A percentile compares a stretch with the other conserved stretches of the same genome.
These are phyloP conservation scores for Yarrowia keelungensis DNA, from an alignment of 805 yeast genomes.

Conservation along the genomic window DNA sequence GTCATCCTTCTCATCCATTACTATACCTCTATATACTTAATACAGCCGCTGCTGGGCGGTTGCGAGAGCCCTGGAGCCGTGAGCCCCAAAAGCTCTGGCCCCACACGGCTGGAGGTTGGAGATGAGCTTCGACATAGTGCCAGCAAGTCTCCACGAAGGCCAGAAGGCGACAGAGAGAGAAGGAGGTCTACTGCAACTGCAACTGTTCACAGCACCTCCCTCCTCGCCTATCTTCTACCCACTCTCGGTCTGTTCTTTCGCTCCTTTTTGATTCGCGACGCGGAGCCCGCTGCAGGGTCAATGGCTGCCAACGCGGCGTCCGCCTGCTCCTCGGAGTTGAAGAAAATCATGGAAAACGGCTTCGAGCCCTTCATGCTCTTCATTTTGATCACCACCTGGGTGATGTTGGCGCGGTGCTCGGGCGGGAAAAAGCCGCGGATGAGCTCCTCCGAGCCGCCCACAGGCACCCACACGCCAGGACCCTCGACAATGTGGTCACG, in stretches of 20 bases:
- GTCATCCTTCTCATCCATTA: neutral
- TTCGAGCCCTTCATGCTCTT: constrained; percentile 40
- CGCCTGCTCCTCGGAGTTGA: constrained; percentile 50
- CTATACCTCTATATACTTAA: constrained; percentile 12
- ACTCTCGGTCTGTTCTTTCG: constrained; percentile 5
- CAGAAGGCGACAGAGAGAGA: no score
- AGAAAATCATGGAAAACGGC: constrained; percentile 51
- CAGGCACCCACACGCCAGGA: constrained; percentile 53
- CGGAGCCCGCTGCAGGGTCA: constrained; percentile 41
- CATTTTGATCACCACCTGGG: constrained; percentile 44
- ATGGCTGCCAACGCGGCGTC: constrained; percentile 50
- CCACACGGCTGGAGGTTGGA: no score
- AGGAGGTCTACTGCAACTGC: no score
- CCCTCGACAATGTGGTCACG: constrained; percentile 38
- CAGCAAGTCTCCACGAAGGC: no score
- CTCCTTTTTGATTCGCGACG: constrained; percentile 28
- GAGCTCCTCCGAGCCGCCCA: constrained; percentile 50
- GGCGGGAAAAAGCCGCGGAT: constrained; percentile 48
- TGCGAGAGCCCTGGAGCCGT: no score
- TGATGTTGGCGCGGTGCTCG: constrained; percentile 49
- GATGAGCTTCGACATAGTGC: no score
- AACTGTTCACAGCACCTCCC: neutral
- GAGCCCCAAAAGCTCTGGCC: no score
- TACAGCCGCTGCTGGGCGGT: neutral
- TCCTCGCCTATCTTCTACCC: neutral